A percentile compares a stretch with the other conserved stretches of the same genome.
Evolutionary conservation across 768 basidiomycete species (phyloP).

Genomic region (Podaxis sp.): DNA sequence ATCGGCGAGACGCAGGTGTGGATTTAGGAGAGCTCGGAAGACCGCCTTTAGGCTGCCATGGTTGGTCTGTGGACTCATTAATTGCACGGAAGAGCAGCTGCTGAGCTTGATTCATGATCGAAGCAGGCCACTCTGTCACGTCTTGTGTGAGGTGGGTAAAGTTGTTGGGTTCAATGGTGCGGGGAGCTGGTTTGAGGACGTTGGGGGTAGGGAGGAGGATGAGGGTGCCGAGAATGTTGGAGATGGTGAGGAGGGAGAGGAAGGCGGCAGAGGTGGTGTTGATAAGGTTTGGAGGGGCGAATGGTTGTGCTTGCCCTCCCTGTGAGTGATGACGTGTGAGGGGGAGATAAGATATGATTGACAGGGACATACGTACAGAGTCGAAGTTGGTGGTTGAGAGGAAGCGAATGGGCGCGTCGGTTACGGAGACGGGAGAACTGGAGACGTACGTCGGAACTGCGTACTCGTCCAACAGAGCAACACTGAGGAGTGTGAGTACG

Average conservation of each 20-base stretch:
- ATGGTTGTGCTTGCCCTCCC: slow-evolving; percentile 34
- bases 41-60: slow-evolving; percentile 16
- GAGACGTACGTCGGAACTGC: slow-evolving; percentile 47
- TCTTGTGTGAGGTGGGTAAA: slow-evolving; percentile 32
- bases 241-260: slow-evolving; percentile 34
- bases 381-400: slow-evolving; percentile 31
- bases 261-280: slow-evolving; percentile 55
- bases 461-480: slow-evolving; percentile 54
- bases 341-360: slow-evolving; percentile 14
- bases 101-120: slow-evolving; percentile 33
- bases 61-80: slow-evolving; percentile 22
- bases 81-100: slow-evolving; percentile 33
- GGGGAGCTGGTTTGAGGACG: slow-evolving; percentile 40
- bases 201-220: slow-evolving; percentile 50
- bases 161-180: slow-evolving; percentile 31
- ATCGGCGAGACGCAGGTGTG: neutral
- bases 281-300: slow-evolving; percentile 57
- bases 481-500: slow-evolving; percentile 26
- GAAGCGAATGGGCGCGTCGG: slow-evolving; percentile 53
- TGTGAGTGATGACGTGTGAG: slow-evolving; percentile 16
- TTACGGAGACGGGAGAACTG: slow-evolving; percentile 27
- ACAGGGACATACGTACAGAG: slow-evolving; percentile 20
- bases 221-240: slow-evolving; percentile 25
- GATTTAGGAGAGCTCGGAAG: neutral
- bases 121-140: slow-evolving; percentile 33